phyloP scores from a whole-genome alignment of 2,329 filamentous ascomycete species.

The Ramichloridium luteum region DNA sequence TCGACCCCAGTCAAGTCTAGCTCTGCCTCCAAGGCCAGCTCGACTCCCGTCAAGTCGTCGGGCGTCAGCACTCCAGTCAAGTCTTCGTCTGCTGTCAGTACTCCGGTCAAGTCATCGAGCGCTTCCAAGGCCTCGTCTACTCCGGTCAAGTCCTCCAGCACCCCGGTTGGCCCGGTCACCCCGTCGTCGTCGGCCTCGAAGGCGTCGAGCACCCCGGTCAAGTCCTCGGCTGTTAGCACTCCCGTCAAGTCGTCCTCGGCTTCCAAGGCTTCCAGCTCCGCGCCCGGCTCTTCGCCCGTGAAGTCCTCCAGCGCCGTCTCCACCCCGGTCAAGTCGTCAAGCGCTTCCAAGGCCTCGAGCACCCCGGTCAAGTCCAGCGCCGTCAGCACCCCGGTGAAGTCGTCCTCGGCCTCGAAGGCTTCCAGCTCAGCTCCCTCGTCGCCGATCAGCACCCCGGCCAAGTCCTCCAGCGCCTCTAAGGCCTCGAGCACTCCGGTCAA shows the following conservation, averaged over 20 bases:
- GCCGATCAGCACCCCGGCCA: too few relatives aligned
- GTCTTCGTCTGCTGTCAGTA: too few relatives aligned
- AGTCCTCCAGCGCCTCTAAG: too few relatives aligned
- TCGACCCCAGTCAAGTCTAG: background rate
- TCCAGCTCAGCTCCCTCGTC: too few relatives aligned
- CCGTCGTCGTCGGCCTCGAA: background rate
- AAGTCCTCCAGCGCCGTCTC: background rate
- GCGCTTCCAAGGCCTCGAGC: too few relatives aligned
- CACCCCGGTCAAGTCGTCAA: too few relatives aligned
- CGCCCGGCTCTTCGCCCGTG: background rate
- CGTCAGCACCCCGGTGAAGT: background rate
- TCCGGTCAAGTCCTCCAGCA: background rate
- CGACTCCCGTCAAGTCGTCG: background rate
- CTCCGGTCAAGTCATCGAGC: too few relatives aligned
- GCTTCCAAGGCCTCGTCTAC: background rate
- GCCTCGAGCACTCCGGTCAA: too few relatives aligned
- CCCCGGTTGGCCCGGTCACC: background rate
- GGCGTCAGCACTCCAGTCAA: background rate
- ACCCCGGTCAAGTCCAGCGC: too few relatives aligned
- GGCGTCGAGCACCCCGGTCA: background rate
- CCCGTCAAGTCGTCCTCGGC: background rate
- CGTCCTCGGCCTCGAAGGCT: too few relatives aligned
- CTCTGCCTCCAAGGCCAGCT: background rate
- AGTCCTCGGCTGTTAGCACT: background rate
- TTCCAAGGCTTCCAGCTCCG: background rate